phyloP scores from a whole-genome alignment of 2,329 filamentous ascomycete genomes.

The Pseudocercospora crystallina region DNA sequence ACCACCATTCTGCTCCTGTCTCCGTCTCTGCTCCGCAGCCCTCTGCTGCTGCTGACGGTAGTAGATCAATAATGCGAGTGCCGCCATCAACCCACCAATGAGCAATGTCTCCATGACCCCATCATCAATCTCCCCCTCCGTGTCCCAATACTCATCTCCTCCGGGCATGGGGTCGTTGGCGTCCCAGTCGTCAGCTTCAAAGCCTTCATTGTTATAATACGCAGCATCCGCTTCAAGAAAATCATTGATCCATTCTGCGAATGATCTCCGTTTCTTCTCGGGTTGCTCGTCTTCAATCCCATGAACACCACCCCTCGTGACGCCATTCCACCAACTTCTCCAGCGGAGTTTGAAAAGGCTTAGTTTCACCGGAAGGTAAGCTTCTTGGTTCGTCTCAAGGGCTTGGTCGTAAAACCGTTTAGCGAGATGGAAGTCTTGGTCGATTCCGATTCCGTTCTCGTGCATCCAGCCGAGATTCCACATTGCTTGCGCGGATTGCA shows the following conservation, averaged over 20 bases:
- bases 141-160: conserved; percentile 57
- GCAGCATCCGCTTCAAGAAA: conserved; percentile 65
- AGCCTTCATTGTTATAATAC: conserved; percentile 48
- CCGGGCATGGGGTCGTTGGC: conserved; percentile 49
- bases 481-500: conserved; percentile 89
- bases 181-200: conserved; percentile 46
- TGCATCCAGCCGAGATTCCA: conserved; percentile 99
- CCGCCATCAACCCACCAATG: conserved; percentile 74
- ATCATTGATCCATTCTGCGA: conserved; percentile 82
- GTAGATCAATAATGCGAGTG: conserved; percentile 75
- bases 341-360: conserved; percentile 81
- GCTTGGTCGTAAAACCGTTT: conserved; percentile 96
- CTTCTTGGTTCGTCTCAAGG: conserved; percentile 83
- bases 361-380: conserved; percentile 87
- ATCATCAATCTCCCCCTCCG: conserved; percentile 63
- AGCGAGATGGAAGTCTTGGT: conserved; percentile 94
- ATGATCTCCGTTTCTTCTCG: conserved; percentile 37
- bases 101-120: conserved; percentile 80
- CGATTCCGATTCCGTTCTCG: conserved; percentile 88
- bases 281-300: conserved; percentile 76
- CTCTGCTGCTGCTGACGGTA: conserved; percentile 70
- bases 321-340: conserved; percentile 89
- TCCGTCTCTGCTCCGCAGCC: conserved; percentile 43
- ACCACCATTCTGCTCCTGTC: conserved; percentile 34
- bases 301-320: conserved; percentile 88